Evolutionary conservation across 2,329 filamentous ascomycete genomes (phyloP), one percentile per base, ranked within the genome.

Genomic region (Huntiella omanensis): DNA sequence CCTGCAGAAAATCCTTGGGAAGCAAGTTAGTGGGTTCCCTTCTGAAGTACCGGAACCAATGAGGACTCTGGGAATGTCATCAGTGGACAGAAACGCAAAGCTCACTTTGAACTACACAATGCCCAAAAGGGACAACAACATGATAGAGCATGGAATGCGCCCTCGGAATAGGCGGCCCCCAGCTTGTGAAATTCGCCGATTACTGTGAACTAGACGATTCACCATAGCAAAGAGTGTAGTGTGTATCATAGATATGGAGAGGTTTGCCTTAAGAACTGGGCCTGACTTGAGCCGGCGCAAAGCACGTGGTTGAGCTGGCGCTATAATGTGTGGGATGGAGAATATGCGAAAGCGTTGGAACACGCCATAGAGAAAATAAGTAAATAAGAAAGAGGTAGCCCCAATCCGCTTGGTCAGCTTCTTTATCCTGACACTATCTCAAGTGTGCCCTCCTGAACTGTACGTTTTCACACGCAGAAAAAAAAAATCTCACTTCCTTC

Each of bases 121-220:
- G 43, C 43, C 43, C 43, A 45, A 45, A 45, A 45, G 43, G 37
- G 43, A 45, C 17, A 45, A 45, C 17, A 41, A 7, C 40, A 19
- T 41, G 40, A 8, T 8, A 15, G 15, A n/a, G 22, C n/a, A 15
- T 22, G 19, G n/a, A 13, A 32, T 28, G 22, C 22, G 22, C 22
- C 22, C 22, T 28, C 22, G 22, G 22, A 28, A 10, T 28, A 28
- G 22, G 22, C 22, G 22, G 7, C 8, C 22, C 8, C 22, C 22
- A 28, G 22, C 7, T 28, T 28, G 7, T 28, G 22, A 28, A 10
- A 28, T 28, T 28, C 22, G 22, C 22, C 8, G 22, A 28, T 28
- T 28, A 28, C 22, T 28, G 10, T 28, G 2, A 32, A n/a, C 40
- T 33, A 32, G 22, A 41, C 33, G 33, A 32, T 28, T 32, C 28